phyloP scores from a whole-genome alignment of 2,329 filamentous ascomycete species.

The Fusarium begoniae region DNA sequence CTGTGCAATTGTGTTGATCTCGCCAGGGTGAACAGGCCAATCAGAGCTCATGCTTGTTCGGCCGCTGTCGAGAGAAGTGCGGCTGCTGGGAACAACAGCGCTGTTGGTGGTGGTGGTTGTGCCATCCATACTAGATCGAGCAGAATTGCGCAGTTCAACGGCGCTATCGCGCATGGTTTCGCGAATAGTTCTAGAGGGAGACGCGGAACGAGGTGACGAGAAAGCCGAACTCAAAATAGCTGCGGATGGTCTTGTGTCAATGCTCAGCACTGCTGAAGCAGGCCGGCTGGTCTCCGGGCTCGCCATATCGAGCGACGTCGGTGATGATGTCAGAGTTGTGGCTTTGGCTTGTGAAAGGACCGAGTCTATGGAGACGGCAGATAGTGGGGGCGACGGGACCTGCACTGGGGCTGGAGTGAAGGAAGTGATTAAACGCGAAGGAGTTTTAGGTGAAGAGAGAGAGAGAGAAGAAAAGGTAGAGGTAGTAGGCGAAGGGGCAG shows the following conservation, averaged over 20 bases:
- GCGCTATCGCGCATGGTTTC: constrained; percentile 47
- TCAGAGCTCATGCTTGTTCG: constrained; percentile 50
- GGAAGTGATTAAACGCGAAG: constrained; percentile 16
- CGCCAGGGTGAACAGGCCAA: constrained; percentile 52
- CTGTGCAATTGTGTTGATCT: constrained; percentile 51
- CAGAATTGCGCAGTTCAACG: constrained; percentile 44
- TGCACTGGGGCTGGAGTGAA: not conserved
- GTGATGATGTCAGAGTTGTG: constrained; percentile 29
- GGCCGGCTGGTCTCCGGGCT: constrained; percentile 21
- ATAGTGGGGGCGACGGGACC: constrained; percentile 10
- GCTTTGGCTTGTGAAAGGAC: constrained; percentile 29
- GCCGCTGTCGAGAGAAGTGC: constrained; percentile 49
- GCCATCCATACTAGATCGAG: constrained; percentile 45
- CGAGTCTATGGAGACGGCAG: constrained; percentile 30
- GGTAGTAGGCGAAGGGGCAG: constrained; percentile 25
- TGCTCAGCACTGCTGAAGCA: constrained; percentile 9
- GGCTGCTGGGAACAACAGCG: constrained; percentile 30
- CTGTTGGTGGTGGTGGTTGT: constrained; percentile 16
- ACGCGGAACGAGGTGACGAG: constrained; percentile 16
- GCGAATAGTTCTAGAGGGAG: constrained; percentile 4
- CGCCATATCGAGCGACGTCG: constrained; percentile 21
- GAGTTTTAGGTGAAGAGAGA: constrained; percentile 12
- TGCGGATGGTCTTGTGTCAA: constrained; percentile 19
- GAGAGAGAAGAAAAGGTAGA: constrained; percentile 23
- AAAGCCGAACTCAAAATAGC: constrained; percentile 13